phyloP scores from a whole-genome alignment of 768 basidiomycete species.

The Fomitopsis serialis region DNA sequence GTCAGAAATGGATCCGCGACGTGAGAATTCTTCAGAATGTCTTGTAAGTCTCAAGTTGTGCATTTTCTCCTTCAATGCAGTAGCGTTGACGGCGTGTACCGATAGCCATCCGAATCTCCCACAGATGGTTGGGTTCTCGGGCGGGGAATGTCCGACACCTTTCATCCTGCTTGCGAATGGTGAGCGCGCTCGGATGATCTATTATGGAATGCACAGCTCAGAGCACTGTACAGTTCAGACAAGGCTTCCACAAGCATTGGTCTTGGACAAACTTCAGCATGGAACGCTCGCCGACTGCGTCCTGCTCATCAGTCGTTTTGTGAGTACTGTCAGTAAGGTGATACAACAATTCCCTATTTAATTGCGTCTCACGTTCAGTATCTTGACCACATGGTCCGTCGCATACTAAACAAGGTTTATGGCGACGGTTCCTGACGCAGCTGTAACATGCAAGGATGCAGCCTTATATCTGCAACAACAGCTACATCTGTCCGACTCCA shows the following conservation, averaged over 20 bases:
- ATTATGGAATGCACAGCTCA: not conserved
- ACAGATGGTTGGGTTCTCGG: constrained; percentile 47
- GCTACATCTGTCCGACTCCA: constrained; percentile 30
- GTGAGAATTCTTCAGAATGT: constrained; percentile 45
- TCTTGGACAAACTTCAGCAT: constrained; percentile 30
- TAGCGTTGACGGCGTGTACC: too few species aligned
- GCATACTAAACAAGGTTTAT: not conserved
- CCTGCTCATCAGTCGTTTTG: constrained; percentile 29
- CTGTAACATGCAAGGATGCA: constrained; percentile 36
- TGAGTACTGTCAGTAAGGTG: constrained; percentile 10
- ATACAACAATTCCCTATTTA: too few species aligned
- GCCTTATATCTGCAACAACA: constrained; percentile 39
- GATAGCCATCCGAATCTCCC: constrained; percentile 50
- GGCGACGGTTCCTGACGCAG: not conserved
- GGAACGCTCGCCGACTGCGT: constrained; percentile 34
- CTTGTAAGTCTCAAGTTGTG: constrained; percentile 30
- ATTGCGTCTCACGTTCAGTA: not conserved
- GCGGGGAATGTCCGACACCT: constrained; percentile 37
- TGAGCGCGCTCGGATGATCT: constrained; percentile 15
- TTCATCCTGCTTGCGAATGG: constrained; percentile 50
- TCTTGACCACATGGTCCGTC: not conserved
- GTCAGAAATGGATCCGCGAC: constrained; percentile 46
- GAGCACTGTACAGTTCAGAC: constrained; percentile 32
- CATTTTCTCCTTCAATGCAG: not conserved
- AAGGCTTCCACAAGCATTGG: constrained; percentile 33